Percentiles rank a stretch among this genome's conserved stretches.
Conservation (phyloP, 1,284 basidiomycete genomes). For the Lentinula novae-zelandiae region DNA sequence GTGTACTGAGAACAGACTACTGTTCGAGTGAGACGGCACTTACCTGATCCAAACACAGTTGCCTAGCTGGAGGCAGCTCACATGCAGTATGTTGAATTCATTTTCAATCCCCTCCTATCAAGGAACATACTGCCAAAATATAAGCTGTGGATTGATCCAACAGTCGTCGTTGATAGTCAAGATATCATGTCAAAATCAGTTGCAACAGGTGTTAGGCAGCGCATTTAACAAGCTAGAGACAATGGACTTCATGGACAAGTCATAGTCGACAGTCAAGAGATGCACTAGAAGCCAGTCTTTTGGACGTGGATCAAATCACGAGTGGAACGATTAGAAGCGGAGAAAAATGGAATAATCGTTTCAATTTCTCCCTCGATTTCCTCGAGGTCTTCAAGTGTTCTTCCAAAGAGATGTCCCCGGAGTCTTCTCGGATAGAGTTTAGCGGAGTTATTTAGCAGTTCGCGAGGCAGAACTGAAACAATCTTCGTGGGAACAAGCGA, state of each 20-base stretch:
- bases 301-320: slow-evolving; percentile 3
- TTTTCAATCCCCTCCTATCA: neutral
- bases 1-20: neutral
- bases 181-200: neutral
- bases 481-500: too few relatives aligned
- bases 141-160: neutral
- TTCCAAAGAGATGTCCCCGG: neutral
- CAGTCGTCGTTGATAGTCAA: neutral
- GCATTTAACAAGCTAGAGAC: neutral
- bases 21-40: neutral
- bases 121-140: neutral
- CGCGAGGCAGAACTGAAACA: too few relatives aligned
- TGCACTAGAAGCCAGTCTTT: neutral
- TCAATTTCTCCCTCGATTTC: neutral
- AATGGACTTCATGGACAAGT: neutral
- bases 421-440: too few relatives aligned
- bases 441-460: too few relatives aligned
- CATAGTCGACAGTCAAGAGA: neutral
- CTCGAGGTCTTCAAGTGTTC: too few relatives aligned
- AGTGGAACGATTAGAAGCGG: neutral
- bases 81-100: neutral
- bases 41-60: neutral
- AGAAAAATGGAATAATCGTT: neutral
- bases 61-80: neutral
- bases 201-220: neutral